Base-by-base conservation (phyloP, 192 early-diverging fungal genomes). In the Rhizoclosmatium sp. region DNA sequence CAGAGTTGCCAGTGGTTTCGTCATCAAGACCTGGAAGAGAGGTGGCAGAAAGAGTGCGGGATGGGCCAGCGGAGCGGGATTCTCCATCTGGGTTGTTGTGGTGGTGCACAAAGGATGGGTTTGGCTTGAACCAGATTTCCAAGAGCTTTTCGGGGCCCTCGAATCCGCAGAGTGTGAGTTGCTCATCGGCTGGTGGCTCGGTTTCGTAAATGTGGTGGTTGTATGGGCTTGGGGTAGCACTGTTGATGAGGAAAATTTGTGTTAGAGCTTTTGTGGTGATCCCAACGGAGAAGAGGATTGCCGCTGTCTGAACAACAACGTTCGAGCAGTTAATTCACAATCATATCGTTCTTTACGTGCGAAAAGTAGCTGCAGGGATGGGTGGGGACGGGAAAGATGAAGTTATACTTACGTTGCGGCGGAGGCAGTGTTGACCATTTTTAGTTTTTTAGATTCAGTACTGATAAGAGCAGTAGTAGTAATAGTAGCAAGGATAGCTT, bases 131-230 rank as follows among this genome's bases (percentile, higher is more conserved):
- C 98, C 96, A 99, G 78, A 99, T 92, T 82, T 99, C 98, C 78
- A 99, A 85, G 46, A 99, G 90, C 85, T 99, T 99, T 84, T 99
- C 98, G 78, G 98, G 96, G 47, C 98, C 98, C 84, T 99, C 98
- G 84, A 99, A 99, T 4, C 89, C 89, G 67, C 78, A 87, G 59
- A 87, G 82, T 12, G 88, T 87, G 40, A 83, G 65, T 40, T 85
- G 75, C 21, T 74, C 81, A 41, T 64, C 59, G 45, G 84, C 10
- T 10, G 67, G 78, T 12, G 7, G 19, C 9, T 48, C 31, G 59
- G 69, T 23, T 45, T 71, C 59, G 46, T 51, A 16, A 41, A 48
- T 78, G 47, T 69, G 66, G 42, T 76, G 74, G 59, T 14, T 71
- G 78, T 69, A 62, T 2, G 78, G 78, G 40, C 47, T 67, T 47